A percentile compares a stretch with the other conserved stretches of the same genome.
Evolutionary conservation across 345 rosid species (phyloP).

Genomic region (Physaria fendleri): DNA sequence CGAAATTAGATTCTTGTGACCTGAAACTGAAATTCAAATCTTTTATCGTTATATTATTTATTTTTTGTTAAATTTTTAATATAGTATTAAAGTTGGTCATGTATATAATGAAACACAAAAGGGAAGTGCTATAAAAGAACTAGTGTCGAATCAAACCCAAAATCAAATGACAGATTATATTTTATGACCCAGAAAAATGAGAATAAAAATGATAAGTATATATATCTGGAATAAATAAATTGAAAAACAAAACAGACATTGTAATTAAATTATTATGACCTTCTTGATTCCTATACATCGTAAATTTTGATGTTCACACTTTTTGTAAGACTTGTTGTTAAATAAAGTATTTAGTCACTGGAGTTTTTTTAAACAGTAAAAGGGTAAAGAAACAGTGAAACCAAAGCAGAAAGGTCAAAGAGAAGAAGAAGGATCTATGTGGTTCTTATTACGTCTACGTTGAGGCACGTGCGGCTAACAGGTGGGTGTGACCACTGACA

Average conservation of each 20-base stretch:
- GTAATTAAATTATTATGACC: background rate
- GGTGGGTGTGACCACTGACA: conserved; percentile 20
- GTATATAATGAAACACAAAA: too few species aligned
- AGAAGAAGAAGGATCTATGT: background rate
- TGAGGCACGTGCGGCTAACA: conserved; percentile 28
- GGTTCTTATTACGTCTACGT: conserved; percentile 7
- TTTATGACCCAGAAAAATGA: background rate
- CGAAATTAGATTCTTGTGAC: background rate
- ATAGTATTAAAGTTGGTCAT: too few species aligned
- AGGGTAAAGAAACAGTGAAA: background rate
- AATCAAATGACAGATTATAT: too few species aligned
- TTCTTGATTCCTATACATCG: background rate
- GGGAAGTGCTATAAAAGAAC: background rate
- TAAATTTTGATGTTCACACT: background rate
- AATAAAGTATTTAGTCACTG: background rate
- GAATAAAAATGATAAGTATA: background rate
- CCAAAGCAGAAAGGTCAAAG: conserved; percentile 26
- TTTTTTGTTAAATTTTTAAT: background rate
- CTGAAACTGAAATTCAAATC: conserved; percentile 1
- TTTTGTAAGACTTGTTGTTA: too few species aligned
- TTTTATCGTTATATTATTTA: background rate
- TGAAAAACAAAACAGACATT: background rate
- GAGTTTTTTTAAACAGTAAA: background rate
- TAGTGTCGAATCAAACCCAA: background rate
- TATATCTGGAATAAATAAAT: background rate